phyloP scores from a whole-genome alignment of 352 stramenopile species.

The Pythium utonaiense region DNA sequence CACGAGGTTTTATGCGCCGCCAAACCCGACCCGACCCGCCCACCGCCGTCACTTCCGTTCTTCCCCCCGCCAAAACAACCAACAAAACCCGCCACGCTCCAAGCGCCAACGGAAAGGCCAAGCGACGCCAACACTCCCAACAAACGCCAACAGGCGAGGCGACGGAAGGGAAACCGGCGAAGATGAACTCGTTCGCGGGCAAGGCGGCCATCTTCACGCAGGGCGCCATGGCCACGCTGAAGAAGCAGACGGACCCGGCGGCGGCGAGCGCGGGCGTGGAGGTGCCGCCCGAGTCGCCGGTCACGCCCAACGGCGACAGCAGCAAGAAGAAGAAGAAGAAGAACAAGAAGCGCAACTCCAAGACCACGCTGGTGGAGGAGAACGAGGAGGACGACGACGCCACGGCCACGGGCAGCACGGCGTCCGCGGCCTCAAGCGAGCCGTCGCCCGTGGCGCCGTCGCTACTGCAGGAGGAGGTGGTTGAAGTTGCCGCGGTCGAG shows the following conservation, averaged over 20 bases:
- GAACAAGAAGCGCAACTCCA: constrained; percentile 24
- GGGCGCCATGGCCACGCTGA: not conserved
- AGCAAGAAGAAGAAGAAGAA: constrained; percentile 26
- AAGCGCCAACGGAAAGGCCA: not conserved
- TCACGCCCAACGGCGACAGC: constrained; percentile 1
- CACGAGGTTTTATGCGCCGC: not conserved
- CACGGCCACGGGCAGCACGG: not conserved
- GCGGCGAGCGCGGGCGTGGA: not conserved
- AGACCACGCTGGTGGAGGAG: not conserved
- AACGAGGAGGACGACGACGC: constrained; percentile 4
- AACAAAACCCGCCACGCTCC: not conserved
- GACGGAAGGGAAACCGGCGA: not conserved
- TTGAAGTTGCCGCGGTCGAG: not conserved
- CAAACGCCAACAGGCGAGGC: not conserved
- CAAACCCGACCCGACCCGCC: not conserved
- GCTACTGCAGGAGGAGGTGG: too few species aligned
- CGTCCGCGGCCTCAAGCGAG: not conserved
- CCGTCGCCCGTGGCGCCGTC: not conserved
- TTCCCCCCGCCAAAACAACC: not conserved
- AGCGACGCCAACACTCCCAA: not conserved
- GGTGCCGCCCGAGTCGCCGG: constrained; percentile 4
- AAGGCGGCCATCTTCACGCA: constrained; percentile 10
- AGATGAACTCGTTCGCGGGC: constrained; percentile 4
- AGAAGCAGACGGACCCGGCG: not conserved
- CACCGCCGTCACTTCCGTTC: not conserved